Base-by-base conservation (phyloP, 208 protist species). In the Balamuthia mandrillaris region DNA sequence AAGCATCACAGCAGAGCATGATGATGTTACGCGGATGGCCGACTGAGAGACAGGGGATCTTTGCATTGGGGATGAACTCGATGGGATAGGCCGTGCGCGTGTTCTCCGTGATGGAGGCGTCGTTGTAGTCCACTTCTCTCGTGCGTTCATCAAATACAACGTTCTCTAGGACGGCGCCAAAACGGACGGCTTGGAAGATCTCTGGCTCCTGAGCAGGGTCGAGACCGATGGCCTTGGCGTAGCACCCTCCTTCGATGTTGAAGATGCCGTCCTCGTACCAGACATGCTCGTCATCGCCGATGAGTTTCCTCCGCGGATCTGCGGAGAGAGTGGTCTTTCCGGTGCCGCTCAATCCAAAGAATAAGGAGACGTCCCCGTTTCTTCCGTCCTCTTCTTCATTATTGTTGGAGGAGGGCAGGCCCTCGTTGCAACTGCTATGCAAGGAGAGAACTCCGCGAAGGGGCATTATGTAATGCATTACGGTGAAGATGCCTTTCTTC, bases 401-500 rank as follows among this genome's bases (percentile, higher is more conserved):
- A n/a, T n/a, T n/a, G n/a, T n/a, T n/a, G n/a, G n/a, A n/a, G n/a
- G n/a, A n/a, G n/a, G n/a, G n/a, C 84, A 88, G 88, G 49, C 94
- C 95, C 54, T 96, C 93, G 90, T 98, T 98, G 63, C 93, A 93
- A 31, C 89, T 94, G 31, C 92, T 94, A 88, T 99, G 97, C 85
- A 99, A 91, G 81, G 95, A 96, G 10, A 98, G 92, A 81, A 97
- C 92, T 65, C 92, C 91, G 81, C 91, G 88, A 78, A 95, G 94
- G 54, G 96, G 96, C 94, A 98, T 96, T 45, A 96, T 85, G 87
- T 98, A 97, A 87, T 97, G 94, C 96, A 98, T 98, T 54, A 98
- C 92, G 24, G 96, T 97, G 86, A 98, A 95, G 58, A 98, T 93
- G 84, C 96, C 96, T 91, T 99, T 99, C 93, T 99, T 98, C 96